Conservation (phyloP, 768 basidiomycete genomes). For the Russula emetica region DNA sequence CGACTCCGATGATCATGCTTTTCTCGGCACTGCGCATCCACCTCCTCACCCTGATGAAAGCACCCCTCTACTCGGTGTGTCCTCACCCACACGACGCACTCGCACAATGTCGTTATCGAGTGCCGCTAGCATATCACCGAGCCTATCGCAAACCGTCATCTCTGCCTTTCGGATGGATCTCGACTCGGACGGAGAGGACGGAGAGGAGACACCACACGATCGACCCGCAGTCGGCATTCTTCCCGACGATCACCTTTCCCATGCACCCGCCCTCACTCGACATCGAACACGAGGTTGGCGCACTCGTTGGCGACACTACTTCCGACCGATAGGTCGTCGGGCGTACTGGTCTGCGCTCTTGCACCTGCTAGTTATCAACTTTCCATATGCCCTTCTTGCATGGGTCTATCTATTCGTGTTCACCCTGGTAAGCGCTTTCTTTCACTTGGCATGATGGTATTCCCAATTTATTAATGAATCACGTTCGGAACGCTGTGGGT, state of each 20-base stretch:
- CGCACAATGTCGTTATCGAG: conserved; percentile 54
- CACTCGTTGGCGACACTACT: conserved; percentile 53
- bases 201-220: conserved; percentile 26
- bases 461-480: background rate
- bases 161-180: conserved; percentile 60
- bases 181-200: conserved; percentile 37
- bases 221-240: conserved; percentile 4
- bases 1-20: conserved; percentile 33
- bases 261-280: conserved; percentile 19
- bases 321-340: conserved; percentile 50
- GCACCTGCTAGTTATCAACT: conserved; percentile 70
- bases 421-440: conserved; percentile 55
- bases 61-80: conserved; percentile 43
- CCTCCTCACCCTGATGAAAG: conserved; percentile 41
- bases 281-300: conserved; percentile 18
- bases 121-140: conserved; percentile 51
- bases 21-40: conserved; percentile 24
- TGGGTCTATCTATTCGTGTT: conserved; percentile 78
- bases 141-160: conserved; percentile 62
- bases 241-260: conserved; percentile 10
- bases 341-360: conserved; percentile 64
- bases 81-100: conserved; percentile 35
- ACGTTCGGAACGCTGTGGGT: background rate
- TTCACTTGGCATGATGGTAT: conserved; percentile 20
- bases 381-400: conserved; percentile 73